These are phyloP conservation scores for Lipomyces starkeyi DNA, from an alignment of 805 yeast species.

Conservation along the genomic window DNA sequence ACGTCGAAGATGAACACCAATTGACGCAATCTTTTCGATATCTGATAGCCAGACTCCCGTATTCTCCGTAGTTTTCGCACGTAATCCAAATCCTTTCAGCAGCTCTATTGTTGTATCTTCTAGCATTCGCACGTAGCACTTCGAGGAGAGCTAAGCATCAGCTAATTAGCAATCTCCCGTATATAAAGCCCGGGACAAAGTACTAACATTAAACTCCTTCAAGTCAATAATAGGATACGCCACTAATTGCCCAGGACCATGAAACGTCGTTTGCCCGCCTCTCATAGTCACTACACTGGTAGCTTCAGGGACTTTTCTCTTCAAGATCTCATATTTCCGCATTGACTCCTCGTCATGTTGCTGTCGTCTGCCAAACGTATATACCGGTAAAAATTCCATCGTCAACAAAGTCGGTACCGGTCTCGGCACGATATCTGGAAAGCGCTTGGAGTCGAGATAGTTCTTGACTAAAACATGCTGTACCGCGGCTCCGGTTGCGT, in stretches of 20 bases:
- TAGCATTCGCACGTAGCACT: slow-evolving; percentile 69
- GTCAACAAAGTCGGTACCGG: slow-evolving; percentile 67
- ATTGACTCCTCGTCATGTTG: slow-evolving; percentile 48
- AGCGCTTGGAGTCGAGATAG: slow-evolving; percentile 10
- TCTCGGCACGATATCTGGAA: not conserved
- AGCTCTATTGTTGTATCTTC: slow-evolving; percentile 50
- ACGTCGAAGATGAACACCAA: slow-evolving; percentile 86
- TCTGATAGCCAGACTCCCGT: slow-evolving; percentile 86
- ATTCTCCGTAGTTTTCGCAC: slow-evolving; percentile 61
- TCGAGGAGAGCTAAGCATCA: slow-evolving; percentile 54
- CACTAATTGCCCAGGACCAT: slow-evolving; percentile 94
- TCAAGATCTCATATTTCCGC: slow-evolving; percentile 27
- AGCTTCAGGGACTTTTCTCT: slow-evolving; percentile 48
- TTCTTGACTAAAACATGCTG: slow-evolving; percentile 21
- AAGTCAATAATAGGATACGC: slow-evolving; percentile 81
- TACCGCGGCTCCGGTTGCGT: slow-evolving; percentile 11
- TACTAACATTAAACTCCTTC: slow-evolving; percentile 53
- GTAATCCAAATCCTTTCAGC: slow-evolving; percentile 46
- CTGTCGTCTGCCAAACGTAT: slow-evolving; percentile 91
- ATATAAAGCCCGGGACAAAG: not conserved
- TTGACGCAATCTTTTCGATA: slow-evolving; percentile 75
- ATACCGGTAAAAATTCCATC: slow-evolving; percentile 83
- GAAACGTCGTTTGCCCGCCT: slow-evolving; percentile 97
- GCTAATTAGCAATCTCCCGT: slow-evolving; percentile 46
- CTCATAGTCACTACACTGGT: slow-evolving; percentile 77